Base-by-base conservation (phyloP, 148 eudicot species). In the Persicaria tinctoria region DNA sequence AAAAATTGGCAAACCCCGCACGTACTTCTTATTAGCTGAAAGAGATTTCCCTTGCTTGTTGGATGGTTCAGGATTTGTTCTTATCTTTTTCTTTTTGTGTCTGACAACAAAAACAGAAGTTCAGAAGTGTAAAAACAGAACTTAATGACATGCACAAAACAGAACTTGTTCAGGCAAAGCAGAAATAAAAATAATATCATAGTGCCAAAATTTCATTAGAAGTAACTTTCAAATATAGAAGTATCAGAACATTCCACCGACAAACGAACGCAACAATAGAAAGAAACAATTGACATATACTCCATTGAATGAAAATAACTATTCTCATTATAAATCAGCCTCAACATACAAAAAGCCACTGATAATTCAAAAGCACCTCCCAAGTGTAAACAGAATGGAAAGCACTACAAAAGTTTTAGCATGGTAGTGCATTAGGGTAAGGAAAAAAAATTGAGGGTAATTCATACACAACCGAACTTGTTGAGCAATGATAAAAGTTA, bases 81-180 rank as follows among this genome's bases (percentile, higher is more conserved):
- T 66, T 46, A 14, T 66, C 70, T 41, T 66, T 66, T 66, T 66
- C 70, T 66, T 66, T 66, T 41, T 66, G 70, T 41, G 70, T 6
- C 70, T 66, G 48, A 17, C 12, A 66, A 44, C 69, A 41, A 41
- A 14, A 41, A 13, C 41, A 41, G 6, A 14, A 32, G 13, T 66
- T 66, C 17, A 66, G 70, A 66, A 66, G 41, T 38, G 14, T 32
- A 38, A 9, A 3, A 62, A 10, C 18, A 14, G 60, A 5, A 27
- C 27, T 60, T 20, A 23, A 60, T 60, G 13, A 60, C 32, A 23
- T 27, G 66, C 66, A 60, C 27, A 59, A 32, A 32, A 20, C 64
- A 59, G 38, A 59, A 59, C 64, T 64, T 32, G 46, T n/a, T 20
- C n/a, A 32, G 64, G 10, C 1, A 16, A 38, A 38, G 27, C 70